Percentiles rank a stretch among this genome's conserved stretches.
phyloP scores from a whole-genome alignment of 345 rosid species.

The Salix dunnii region DNA sequence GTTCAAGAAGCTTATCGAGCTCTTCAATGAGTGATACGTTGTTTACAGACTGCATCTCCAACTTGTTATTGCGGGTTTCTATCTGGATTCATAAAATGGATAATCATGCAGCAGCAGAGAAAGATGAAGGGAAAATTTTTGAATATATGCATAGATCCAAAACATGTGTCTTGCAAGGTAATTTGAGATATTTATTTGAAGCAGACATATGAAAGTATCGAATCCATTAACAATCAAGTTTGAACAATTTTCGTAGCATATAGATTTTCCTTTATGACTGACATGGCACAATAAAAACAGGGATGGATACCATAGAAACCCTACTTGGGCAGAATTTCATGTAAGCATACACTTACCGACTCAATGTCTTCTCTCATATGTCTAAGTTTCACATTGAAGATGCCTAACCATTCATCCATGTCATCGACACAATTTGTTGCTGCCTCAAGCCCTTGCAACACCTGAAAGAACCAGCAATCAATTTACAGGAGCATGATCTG shows the following conservation, averaged over 20 bases:
- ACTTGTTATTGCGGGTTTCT: constrained; percentile 92
- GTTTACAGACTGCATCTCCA: constrained; percentile 96
- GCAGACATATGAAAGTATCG: neutral
- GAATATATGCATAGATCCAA: constrained; percentile 1
- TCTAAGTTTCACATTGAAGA: constrained; percentile 93
- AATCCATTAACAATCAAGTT: neutral
- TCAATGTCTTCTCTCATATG: constrained; percentile 99
- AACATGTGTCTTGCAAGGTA: neutral
- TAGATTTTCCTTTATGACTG: neutral
- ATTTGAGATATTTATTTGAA: constrained; percentile 1
- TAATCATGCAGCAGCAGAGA: constrained; percentile 14
- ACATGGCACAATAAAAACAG: neutral
- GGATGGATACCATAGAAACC: constrained; percentile 9
- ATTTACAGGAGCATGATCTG: neutral
- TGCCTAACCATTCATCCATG: constrained; percentile 98
- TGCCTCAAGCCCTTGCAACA: constrained; percentile 88
- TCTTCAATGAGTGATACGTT: constrained; percentile 85
- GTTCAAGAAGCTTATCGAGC: constrained; percentile 87
- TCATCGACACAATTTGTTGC: constrained; percentile 92
- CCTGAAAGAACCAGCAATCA: constrained; percentile 48
- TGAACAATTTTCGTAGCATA: neutral
- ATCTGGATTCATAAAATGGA: constrained; percentile 48
- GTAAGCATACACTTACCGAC: constrained; percentile 51
- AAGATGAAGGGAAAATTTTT: constrained; percentile 7
- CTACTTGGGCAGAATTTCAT: constrained; percentile 7